A percentile compares a stretch with the other conserved stretches of the same genome.
phyloP scores from a whole-genome alignment of 441 rosid genomes.

The Pelargonium cotyledonis region DNA sequence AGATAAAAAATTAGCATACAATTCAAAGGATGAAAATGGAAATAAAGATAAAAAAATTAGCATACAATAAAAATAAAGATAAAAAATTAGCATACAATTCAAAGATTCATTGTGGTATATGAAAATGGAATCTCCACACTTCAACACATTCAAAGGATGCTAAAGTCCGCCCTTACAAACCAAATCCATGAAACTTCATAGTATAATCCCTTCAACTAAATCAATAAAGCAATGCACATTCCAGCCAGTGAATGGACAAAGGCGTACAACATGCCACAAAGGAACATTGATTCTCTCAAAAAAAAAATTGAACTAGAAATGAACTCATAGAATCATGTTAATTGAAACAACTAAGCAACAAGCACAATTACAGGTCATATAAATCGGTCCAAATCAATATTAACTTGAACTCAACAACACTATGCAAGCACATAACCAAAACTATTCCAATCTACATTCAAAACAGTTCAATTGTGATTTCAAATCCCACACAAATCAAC shows the following conservation, averaged over 20 bases:
- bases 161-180: neutral
- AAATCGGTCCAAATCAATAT: neutral
- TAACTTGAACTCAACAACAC: neutral
- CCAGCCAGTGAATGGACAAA: neutral
- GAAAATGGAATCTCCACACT: neutral
- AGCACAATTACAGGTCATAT: neutral
- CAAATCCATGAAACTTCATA: neutral
- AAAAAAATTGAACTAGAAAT: neutral
- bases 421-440: neutral
- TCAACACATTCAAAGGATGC: neutral
- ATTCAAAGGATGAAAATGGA: too few species aligned
- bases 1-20: too few species aligned
- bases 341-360: neutral
- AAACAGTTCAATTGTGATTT: neutral
- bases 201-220: neutral
- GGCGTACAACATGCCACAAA: neutral
- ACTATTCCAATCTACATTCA: neutral
- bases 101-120: neutral
- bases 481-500: conserved; percentile 1
- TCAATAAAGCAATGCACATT: neutral
- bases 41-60: too few species aligned
- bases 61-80: too few species aligned
- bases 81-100: too few species aligned
- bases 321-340: neutral
- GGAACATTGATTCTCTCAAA: neutral